Base-by-base conservation (phyloP, 1,284 basidiomycete species). In the Coriolopsis trogii region DNA sequence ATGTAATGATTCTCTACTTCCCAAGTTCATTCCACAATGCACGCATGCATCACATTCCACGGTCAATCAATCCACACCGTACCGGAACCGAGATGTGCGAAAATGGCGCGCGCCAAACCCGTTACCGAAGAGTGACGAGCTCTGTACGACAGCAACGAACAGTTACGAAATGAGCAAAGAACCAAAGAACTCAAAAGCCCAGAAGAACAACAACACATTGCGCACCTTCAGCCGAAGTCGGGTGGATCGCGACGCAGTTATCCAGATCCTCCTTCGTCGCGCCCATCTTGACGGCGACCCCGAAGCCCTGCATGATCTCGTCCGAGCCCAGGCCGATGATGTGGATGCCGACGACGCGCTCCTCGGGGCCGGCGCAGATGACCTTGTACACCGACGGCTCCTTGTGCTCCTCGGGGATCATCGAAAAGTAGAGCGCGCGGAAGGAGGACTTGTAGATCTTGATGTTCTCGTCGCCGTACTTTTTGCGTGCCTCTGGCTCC, bases 221-320 rank as follows among this genome's bases (percentile, higher is more conserved):
- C 56, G 45, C 60, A 87, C 87, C 87, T 74, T 90, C 87, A 38
- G 76, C 82, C 23, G 83, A 89, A 9, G 89, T 91, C 41, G 91
- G 91, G 70, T 94, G 95, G 62, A 98, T 97, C 16, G 95, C 95
- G 36, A 97, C 91, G 4, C 90, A 93, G 64, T 90, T 82, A 64
- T 95, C 92, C 53, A 96, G 76, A 67, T 96, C 90, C 63, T 82
- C 73, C 75, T 95, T 95, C 16, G 81, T 79, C 16, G 91, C 91
- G 84, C 93, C 91, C 94, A 98, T 95, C 80, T 98, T 98, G 64
- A 99, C 79, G 10, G 95, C 95, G 16, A 98, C 93, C 1, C 78
- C 92, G 68, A 98, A 96, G 56, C 95, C 95, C 78, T 98, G 95
- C 73, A 95, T 75, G 61, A 91, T 84, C 73, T 98, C 95, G 67